A percentile compares a stretch with the other conserved stretches of the same genome.
Conservation (phyloP, 108 stramenopile genomes). For the Nitzschia inconspicua region DNA sequence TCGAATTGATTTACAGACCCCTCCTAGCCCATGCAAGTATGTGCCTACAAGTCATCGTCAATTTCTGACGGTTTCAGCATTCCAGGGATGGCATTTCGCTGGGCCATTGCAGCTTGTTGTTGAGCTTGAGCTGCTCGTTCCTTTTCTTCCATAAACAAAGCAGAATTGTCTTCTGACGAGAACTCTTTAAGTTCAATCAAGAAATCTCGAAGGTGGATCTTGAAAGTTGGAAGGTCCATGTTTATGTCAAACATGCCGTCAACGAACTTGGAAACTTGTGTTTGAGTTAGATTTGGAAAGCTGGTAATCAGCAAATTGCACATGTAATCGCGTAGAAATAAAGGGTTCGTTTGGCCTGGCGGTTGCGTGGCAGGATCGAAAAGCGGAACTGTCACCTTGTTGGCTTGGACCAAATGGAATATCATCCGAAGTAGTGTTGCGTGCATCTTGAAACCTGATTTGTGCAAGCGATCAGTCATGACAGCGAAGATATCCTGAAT, state of each 20-base stretch:
- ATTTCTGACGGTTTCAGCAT: slow-evolving; percentile 95
- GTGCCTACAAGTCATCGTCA: slow-evolving; percentile 83
- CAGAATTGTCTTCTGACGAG: slow-evolving; percentile 93
- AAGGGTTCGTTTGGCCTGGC: slow-evolving; percentile 80
- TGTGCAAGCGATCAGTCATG: slow-evolving; percentile 98
- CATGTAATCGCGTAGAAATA: slow-evolving; percentile 91
- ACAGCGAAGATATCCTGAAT: slow-evolving; percentile 98
- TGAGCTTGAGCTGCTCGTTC: slow-evolving; percentile 60
- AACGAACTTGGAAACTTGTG: slow-evolving; percentile 91
- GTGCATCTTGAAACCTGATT: slow-evolving; percentile 98
- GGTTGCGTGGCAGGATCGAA: slow-evolving; percentile 80
- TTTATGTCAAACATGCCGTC: slow-evolving; percentile 95
- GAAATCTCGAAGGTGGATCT: slow-evolving; percentile 97
- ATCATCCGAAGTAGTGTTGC: slow-evolving; percentile 93
- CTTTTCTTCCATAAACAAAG: slow-evolving; percentile 90
- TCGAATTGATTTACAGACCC: no score
- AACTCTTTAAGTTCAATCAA: slow-evolving; percentile 98
- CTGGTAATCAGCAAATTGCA: slow-evolving; percentile 83
- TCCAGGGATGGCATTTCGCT: slow-evolving; percentile 94
- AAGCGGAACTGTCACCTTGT: slow-evolving; percentile 94
- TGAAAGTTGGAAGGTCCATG: slow-evolving; percentile 96
- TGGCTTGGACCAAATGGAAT: slow-evolving; percentile 93
- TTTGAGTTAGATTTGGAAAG: slow-evolving; percentile 92
- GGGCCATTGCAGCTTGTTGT: slow-evolving; percentile 65
- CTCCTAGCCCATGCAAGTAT: no score